Conservation (phyloP, 2,329 filamentous ascomycete species). For the Exutisphaerella laricina region DNA sequence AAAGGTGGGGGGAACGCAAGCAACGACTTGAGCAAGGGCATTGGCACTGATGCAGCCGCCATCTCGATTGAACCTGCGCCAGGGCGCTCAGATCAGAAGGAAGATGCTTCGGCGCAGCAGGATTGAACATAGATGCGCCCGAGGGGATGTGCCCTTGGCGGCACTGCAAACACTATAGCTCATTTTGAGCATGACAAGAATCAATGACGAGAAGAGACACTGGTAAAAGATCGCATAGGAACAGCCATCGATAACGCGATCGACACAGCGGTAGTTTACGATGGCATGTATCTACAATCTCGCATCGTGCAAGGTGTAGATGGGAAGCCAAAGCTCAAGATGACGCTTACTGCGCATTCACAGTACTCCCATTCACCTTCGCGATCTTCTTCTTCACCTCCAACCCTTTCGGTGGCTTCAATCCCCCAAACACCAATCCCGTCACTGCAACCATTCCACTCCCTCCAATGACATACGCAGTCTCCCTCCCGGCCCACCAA, state of each 20-base stretch:
- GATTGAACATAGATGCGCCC: too few relatives aligned
- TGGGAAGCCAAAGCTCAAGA: too few relatives aligned
- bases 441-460: conserved; percentile 72
- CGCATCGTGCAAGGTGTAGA: too few relatives aligned
- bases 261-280: too few relatives aligned
- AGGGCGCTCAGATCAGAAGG: background rate
- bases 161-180: too few relatives aligned
- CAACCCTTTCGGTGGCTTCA: conserved; percentile 56
- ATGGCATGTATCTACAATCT: too few relatives aligned
- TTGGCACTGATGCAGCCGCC: background rate
- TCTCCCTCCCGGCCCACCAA: conserved; percentile 92
- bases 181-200: too few relatives aligned
- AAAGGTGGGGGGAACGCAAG: background rate
- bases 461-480: conserved; percentile 76
- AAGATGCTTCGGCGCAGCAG: background rate
- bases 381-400: conserved; percentile 17
- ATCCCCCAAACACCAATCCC: conserved; percentile 61
- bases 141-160: too few relatives aligned
- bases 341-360: conserved; percentile 10
- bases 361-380: conserved; percentile 13
- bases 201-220: too few relatives aligned
- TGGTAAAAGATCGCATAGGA: too few relatives aligned
- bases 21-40: background rate
- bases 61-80: background rate
- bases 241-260: too few relatives aligned